Conservation (phyloP, 306 rosid genomes). For the Cucurbita maxima region DNA sequence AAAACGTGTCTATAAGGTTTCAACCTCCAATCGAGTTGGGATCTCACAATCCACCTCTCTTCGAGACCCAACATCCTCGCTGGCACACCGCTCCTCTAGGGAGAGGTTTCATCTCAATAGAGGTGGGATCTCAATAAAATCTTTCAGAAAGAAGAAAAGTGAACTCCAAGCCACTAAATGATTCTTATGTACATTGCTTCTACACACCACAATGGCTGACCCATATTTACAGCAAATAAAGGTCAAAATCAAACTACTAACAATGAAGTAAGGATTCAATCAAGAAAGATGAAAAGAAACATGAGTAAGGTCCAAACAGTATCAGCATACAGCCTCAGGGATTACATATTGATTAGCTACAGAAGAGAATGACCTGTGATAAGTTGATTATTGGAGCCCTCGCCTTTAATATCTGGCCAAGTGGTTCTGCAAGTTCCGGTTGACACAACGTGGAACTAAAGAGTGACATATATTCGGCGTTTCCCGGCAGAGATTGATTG, state of each 20-base stretch:
- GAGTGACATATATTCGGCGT: constrained; percentile 40
- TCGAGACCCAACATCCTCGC: no score
- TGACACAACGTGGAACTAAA: constrained; percentile 26
- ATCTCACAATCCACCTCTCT: no score
- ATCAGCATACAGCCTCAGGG: constrained; percentile 37
- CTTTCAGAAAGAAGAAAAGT: no score
- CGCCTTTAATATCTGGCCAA: constrained; percentile 36
- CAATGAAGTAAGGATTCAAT: background rate
- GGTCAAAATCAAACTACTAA: background rate
- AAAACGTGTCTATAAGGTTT: no score
- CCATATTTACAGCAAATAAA: background rate
- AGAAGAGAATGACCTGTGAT: constrained; percentile 57
- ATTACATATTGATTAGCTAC: constrained; percentile 44
- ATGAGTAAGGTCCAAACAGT: background rate
- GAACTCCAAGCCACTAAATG: background rate
- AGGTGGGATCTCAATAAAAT: no score
- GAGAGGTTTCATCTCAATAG: no score
- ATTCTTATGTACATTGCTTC: background rate
- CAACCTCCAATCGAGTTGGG: no score
- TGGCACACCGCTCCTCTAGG: no score
- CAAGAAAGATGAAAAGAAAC: background rate
- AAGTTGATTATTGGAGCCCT: constrained; percentile 37
- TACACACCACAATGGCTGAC: background rate
- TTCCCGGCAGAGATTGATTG: constrained; percentile 48
- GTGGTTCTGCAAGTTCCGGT: constrained; percentile 25